Evolutionary conservation across 1,284 basidiomycete species (phyloP), one percentile per base, ranked within the genome.

Genomic region (Apiotrichum brassicae): DNA sequence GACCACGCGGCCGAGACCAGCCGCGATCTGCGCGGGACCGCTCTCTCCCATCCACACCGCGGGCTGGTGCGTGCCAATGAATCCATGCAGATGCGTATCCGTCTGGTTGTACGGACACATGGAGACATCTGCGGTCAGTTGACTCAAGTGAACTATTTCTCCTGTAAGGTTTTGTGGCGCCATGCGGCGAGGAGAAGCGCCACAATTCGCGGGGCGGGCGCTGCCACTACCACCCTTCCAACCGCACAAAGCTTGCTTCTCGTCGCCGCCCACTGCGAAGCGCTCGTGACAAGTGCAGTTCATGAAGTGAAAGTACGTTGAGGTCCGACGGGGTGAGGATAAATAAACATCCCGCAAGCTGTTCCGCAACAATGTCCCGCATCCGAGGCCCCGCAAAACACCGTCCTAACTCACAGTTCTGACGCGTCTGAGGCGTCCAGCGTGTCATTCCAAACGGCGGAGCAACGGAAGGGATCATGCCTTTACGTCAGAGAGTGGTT

Each of bases 31-130:
- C 6, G 81, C 78, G 24, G 80, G 80, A 0, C 80, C 86, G 54
- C 82, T 85, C 65, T 88, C 86, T 42, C 66, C 87, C 87, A 91
- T 90, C 87, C 87, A 90, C 38, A 90, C 88, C 0, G 87, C 87
- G 0, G 87, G 87, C 62, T 89, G 86, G 51, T 86, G 82, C 0
- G 86, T 88, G 12, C 80, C 64, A 20, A 65, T 58, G 60, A 88
- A 87, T 0, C 86, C 86, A 61, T 86, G 81, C 2, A 88, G 78
- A 6, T 65, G 67, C 2, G 72, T 75, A 53, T 79, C 80, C 0
- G 83, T 84, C 67, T 81, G 78, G 66, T 88, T 87, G 66, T 86
- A 89, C 0, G 86, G 84, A 4, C 83, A 84, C 46, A 82, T 78
- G 1, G 85, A 87, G 43, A 88, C 85, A 54, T 82, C 63, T 62